phyloP scores from a whole-genome alignment of 805 yeast genomes.

The Starmerella sirachaensis region DNA sequence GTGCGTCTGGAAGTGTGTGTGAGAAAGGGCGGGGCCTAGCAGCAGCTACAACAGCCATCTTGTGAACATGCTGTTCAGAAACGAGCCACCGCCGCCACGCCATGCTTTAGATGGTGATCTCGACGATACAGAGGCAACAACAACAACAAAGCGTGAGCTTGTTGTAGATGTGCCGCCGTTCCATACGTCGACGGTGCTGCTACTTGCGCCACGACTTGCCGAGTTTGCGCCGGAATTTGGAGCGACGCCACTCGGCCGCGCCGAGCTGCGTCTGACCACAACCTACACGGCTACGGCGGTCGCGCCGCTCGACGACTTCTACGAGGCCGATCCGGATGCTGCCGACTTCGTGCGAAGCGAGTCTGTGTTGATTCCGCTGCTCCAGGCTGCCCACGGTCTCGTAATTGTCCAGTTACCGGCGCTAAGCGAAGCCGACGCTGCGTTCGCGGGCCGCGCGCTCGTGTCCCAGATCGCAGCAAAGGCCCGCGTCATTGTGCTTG shows the following conservation, averaged over 20 bases:
- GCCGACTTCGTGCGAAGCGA: conserved; percentile 3
- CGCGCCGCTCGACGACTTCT: conserved; percentile 6
- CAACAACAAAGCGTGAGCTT: conserved; percentile 2
- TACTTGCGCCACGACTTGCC: conserved; percentile 13
- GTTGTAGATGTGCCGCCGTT: not conserved
- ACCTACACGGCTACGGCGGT: conserved; percentile 1
- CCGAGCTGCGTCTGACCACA: conserved; percentile 1
- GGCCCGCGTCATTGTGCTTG: conserved; percentile 10
- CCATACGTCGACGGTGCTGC: conserved; percentile 2
- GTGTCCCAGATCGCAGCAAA: conserved; percentile 3
- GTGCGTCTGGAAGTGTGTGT: no score
- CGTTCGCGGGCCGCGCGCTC: conserved; percentile 13
- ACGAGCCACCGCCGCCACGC: conserved; percentile 39
- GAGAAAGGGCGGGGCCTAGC: no score
- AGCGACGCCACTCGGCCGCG: conserved; percentile 3
- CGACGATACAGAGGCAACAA: conserved; percentile 20
- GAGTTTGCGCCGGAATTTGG: conserved; percentile 2
- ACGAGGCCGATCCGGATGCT: conserved; percentile 10
- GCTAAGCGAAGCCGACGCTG: conserved; percentile 14
- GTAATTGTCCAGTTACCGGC: conserved; percentile 13
- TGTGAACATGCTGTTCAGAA: conserved; percentile 23
- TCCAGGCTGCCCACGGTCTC: conserved; percentile 3
- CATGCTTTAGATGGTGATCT: conserved; percentile 39
- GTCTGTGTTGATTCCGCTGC: conserved; percentile 1
- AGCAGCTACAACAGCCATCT: not conserved